Conservation (phyloP, 1,284 basidiomycete species). For the Sporisorium scitamineum region DNA sequence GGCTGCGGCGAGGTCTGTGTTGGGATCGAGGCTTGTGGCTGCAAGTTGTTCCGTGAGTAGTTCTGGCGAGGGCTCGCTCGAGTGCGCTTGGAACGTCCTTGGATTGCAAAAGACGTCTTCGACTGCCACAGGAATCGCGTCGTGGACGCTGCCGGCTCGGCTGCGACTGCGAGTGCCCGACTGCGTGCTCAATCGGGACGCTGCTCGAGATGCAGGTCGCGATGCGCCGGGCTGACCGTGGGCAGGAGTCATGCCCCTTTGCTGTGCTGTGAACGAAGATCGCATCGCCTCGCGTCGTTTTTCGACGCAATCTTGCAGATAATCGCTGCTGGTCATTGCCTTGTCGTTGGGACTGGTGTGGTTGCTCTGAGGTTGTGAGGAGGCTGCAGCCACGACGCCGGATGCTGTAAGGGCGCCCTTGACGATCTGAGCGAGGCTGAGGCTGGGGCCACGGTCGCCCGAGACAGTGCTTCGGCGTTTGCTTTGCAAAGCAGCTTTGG, state of each 20-base stretch:
- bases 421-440: slow-evolving; percentile 51
- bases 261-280: slow-evolving; percentile 53
- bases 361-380: slow-evolving; percentile 27
- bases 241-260: slow-evolving; percentile 45
- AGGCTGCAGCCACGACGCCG: slow-evolving; percentile 33
- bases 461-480: slow-evolving; percentile 52
- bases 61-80: slow-evolving; percentile 40
- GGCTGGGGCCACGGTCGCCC: slow-evolving; percentile 38
- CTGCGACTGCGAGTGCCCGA: slow-evolving; percentile 49
- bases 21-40: slow-evolving; percentile 7
- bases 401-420: slow-evolving; percentile 46
- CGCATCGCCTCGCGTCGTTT: slow-evolving; percentile 52
- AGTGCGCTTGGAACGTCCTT: slow-evolving; percentile 39
- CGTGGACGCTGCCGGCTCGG: slow-evolving; percentile 61
- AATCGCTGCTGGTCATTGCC: slow-evolving; percentile 27
- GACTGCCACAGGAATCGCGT: slow-evolving; percentile 57
- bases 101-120: slow-evolving; percentile 62
- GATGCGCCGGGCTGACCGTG: slow-evolving; percentile 14
- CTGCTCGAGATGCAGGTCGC: slow-evolving; percentile 40
- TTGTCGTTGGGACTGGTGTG: slow-evolving; percentile 39
- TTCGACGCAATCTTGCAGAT: slow-evolving; percentile 52
- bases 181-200: slow-evolving; percentile 50
- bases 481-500: slow-evolving; percentile 47
- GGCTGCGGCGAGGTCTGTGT: slow-evolving; percentile 26
- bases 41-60: slow-evolving; percentile 34